These are phyloP conservation scores for Aureobasidium musti DNA, from an alignment of 2,329 filamentous ascomycete species.

Conservation along the genomic window DNA sequence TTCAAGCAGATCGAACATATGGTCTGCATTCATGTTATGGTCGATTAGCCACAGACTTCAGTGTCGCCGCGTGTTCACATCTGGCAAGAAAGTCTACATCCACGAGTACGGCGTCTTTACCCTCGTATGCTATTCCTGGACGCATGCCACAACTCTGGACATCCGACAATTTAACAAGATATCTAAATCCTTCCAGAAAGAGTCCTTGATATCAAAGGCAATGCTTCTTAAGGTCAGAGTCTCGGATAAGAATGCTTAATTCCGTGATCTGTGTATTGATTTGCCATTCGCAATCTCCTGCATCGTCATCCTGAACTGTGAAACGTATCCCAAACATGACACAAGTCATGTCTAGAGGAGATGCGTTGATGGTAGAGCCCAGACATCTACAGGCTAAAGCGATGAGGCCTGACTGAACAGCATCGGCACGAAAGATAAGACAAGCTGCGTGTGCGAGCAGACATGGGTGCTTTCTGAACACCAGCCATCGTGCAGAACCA, in stretches of 20 bases:
- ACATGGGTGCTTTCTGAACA: background rate
- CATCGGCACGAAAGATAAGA: background rate
- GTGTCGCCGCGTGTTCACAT: conserved; percentile 12
- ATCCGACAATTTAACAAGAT: background rate
- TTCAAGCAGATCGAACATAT: background rate
- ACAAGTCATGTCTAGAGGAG: conserved; percentile 15
- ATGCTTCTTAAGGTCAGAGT: background rate
- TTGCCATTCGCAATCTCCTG: conserved; percentile 8
- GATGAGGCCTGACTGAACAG: background rate
- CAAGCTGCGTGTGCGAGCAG: background rate
- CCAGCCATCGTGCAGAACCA: background rate
- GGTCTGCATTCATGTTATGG: background rate
- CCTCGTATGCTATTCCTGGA: conserved; percentile 16
- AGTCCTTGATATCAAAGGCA: conserved; percentile 7
- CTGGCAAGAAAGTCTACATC: background rate
- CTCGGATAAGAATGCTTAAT: background rate
- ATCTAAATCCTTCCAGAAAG: conserved; percentile 21
- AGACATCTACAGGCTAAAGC: background rate
- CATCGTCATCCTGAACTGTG: background rate
- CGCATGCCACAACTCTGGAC: conserved; percentile 2
- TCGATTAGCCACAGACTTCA: too few relatives aligned
- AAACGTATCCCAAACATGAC: conserved; percentile 18
- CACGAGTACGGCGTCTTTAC: background rate
- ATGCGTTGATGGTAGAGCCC: background rate
- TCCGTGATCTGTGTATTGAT: background rate